Percentiles rank a stretch among this genome's conserved stretches.
Evolutionary conservation across 192 early-diverging fungal genomes (phyloP).

Genomic region (Coemansia umbellata): DNA sequence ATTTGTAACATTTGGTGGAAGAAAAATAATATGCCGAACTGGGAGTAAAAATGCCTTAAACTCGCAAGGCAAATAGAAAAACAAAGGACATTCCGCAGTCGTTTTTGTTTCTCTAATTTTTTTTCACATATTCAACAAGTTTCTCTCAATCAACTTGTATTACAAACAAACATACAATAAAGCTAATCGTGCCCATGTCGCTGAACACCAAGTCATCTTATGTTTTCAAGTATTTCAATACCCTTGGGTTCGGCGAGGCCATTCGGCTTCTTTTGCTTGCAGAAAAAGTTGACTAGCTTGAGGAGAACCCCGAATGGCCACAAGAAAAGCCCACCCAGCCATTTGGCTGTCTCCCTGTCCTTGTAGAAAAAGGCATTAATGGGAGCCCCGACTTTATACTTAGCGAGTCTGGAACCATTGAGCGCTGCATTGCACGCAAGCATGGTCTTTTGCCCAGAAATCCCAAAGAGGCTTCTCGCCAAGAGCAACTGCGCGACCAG

Average conservation of each 20-base stretch:
- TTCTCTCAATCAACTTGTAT: neutral
- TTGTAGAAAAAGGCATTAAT: slow-evolving; percentile 42
- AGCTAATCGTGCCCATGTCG: neutral
- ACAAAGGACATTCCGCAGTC: too few species aligned
- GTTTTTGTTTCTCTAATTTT: neutral
- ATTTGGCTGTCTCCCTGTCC: slow-evolving; percentile 53
- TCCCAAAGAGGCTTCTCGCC: slow-evolving; percentile 26
- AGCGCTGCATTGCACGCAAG: slow-evolving; percentile 51
- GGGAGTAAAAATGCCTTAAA: too few species aligned
- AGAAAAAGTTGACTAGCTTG: slow-evolving; percentile 34
- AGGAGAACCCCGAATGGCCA: slow-evolving; percentile 51
- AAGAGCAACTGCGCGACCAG: slow-evolving; percentile 39
- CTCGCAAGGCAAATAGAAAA: too few species aligned
- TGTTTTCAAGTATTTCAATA: slow-evolving; percentile 35
- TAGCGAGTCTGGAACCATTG: slow-evolving; percentile 48
- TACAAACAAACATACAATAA: neutral
- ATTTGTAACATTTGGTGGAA: too few species aligned
- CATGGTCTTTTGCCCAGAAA: slow-evolving; percentile 37
- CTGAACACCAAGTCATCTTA: slow-evolving; percentile 5
- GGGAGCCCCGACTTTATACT: slow-evolving; percentile 32
- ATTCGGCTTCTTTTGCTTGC: slow-evolving; percentile 46
- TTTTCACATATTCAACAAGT: neutral
- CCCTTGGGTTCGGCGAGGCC: slow-evolving; percentile 20
- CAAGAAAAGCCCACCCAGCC: slow-evolving; percentile 50
- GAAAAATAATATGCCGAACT: too few species aligned